Evolutionary conservation across 441 rosid species (phyloP), one percentile per base, ranked within the genome.

Genomic region (Corymbia citriodora): DNA sequence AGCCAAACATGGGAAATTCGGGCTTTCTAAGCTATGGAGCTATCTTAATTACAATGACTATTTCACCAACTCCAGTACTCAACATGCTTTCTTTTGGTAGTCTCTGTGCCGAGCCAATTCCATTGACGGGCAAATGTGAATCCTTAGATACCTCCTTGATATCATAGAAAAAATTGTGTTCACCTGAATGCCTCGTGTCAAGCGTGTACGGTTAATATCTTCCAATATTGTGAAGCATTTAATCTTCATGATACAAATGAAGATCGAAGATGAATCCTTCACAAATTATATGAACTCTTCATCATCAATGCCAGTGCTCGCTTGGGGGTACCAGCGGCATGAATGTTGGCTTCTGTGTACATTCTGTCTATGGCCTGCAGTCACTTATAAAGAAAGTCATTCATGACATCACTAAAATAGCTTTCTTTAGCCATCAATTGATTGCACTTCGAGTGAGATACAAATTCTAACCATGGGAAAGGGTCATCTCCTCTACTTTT

Each of bases 21-120:
- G 97, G 52, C 94, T 98, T 50, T 94, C 97, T 63, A 91, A 93
- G 91, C 97, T 98, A 90, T 96, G 99, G 99, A 95, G 92, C 87
- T 94, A 92, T 92, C 98, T 97, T 89, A 97, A 97, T 94, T 97
- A 93, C 95, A 98, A 96, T 74, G 94, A 95, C 40, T 95, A 92
- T 87, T 97, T 95, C 94, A 89, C 94, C 17, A 94, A 95, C 61
- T 74, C 90, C 25, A 91, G 91, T 87, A 93, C 92, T 81, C 91
- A 59, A 85, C 91, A 88, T 54, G 68, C 92, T 87, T 92, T 93
- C 89, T 72, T 92, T 23, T 81, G 86, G 86, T 81, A 25, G 48
- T 25, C 86, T 81, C 86, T 8, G 53, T 4, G 86, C 53, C 53
- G 31, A 81, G 53, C 86, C 86, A 81, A 81, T 81, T 53, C 86